Evolutionary conservation across 2,329 filamentous ascomycete species (phyloP), one percentile per base, ranked within the genome.

Genomic region (Herpotrichia juniperi): DNA sequence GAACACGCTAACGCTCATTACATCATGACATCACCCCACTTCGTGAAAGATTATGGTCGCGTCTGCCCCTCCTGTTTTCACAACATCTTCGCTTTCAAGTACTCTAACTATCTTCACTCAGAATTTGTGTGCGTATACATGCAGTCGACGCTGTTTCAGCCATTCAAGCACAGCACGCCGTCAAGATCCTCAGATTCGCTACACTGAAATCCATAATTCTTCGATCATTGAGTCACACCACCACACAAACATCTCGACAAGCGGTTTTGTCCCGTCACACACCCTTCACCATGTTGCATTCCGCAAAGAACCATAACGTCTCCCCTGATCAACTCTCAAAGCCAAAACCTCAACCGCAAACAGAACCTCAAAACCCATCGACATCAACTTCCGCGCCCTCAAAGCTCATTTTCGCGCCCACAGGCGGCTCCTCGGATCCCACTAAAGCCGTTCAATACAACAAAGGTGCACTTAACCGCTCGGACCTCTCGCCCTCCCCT

Each of bases 361-460:
- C 43, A 7, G 9, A 22, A 25, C 21, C 19, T 30, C 44, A 6
- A 22, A 32, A 16, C 5, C 48, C 42, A 8, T 51, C 56, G 37
- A 24, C 47, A 11, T 37, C 16, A 19, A 46, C 22, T 6, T 25
- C 42, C 17, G 16, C 26, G n/a, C 28, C 39, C 8, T 42, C 53
- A 14, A 72, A 79, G 61, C 73, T 71, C 53, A 80, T 81, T 61
- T 80, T 90, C 74, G 87, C 88, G 5, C 87, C 88, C 3, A 84
- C 85, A 37, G 84, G 62, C 47, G 67, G 68, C 54, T 72, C 68
- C n/a, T 42, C 81, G 31, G 77, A 80, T 58, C 75, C 83, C 56
- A 74, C 79, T 46, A 89, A 89, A 71, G 91, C 91, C 10, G 85
- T 84, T 21, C 91, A 96, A 73, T 96, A 93, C 80, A 85, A 83